Percentiles rank a stretch among this genome's conserved stretches.
Evolutionary conservation across 305 asterid species (phyloP).

Genomic region (Solanum hybrid): DNA sequence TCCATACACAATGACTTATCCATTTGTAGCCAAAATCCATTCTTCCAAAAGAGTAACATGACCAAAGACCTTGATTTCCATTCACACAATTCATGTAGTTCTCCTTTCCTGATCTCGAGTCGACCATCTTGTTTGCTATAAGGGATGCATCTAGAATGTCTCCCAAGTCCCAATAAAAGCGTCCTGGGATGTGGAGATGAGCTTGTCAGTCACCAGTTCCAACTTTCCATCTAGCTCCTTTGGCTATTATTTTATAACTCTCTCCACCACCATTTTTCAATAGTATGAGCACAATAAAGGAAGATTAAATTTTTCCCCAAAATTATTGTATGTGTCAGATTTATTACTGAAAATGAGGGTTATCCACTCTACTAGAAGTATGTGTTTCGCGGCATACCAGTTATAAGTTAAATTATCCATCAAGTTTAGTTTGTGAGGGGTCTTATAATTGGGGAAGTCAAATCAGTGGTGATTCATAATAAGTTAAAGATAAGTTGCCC

Average conservation of each 20-base stretch:
- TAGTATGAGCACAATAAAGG: neutral
- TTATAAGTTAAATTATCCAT: neutral
- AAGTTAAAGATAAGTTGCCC: neutral
- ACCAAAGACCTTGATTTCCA: neutral
- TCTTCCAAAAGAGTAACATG: neutral
- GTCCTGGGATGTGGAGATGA: neutral
- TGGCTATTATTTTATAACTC: neutral
- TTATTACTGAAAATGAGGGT: neutral
- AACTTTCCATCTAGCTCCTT: neutral
- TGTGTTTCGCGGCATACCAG: neutral
- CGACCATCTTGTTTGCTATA: neutral
- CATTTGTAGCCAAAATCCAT: neutral
- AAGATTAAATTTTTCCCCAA: neutral
- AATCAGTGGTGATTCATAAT: neutral
- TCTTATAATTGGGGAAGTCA: neutral
- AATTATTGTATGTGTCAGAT: neutral
- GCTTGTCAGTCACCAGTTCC: neutral
- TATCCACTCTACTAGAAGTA: neutral
- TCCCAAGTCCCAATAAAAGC: neutral
- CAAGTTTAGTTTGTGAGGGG: neutral
- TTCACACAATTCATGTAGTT: neutral
- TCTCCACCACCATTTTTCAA: neutral
- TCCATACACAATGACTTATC: neutral
- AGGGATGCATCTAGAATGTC: neutral
- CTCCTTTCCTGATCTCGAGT: neutral